phyloP scores from a whole-genome alignment of 2,329 filamentous ascomycete species.

The Sarocladium strictum region DNA sequence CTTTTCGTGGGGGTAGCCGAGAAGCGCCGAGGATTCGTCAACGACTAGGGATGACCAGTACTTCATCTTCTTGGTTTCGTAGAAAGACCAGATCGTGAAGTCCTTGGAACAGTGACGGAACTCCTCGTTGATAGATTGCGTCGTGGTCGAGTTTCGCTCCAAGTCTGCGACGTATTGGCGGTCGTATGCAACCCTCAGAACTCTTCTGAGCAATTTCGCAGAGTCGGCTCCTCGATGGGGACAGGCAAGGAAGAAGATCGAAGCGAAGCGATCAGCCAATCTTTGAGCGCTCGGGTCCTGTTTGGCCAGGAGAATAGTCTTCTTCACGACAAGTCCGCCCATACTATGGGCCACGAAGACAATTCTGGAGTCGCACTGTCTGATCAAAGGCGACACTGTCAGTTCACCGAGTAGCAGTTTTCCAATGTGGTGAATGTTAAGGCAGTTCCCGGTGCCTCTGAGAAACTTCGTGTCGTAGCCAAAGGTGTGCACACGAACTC shows the following conservation, averaged over 20 bases:
- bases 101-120: conserved; percentile 17
- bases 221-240: conserved; percentile 25
- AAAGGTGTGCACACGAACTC: conserved; percentile 23
- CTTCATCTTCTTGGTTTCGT: conserved; percentile 18
- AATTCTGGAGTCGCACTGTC: conserved; percentile 16
- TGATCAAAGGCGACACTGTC: conserved; percentile 16
- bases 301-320: conserved; percentile 21
- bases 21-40: conserved; percentile 18
- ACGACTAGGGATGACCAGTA: conserved; percentile 17
- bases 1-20: conserved; percentile 19
- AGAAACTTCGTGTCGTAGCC: conserved; percentile 28
- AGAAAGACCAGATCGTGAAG: conserved; percentile 21
- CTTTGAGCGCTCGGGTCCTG: conserved; percentile 12
- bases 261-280: conserved; percentile 17
- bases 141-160: conserved; percentile 13
- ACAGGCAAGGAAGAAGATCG: conserved; percentile 25
- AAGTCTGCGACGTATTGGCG: conserved; percentile 19
- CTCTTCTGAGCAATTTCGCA: conserved; percentile 19
- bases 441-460: conserved; percentile 18
- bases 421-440: conserved; percentile 27
- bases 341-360: conserved; percentile 29
- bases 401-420: conserved; percentile 23
- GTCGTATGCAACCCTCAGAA: conserved; percentile 16
- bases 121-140: conserved; percentile 21
- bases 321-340: conserved; percentile 28